Evolutionary conservation across 2,329 filamentous ascomycete genomes (phyloP).

Genomic region (Stagonosporopsis cucurbitacearum): DNA sequence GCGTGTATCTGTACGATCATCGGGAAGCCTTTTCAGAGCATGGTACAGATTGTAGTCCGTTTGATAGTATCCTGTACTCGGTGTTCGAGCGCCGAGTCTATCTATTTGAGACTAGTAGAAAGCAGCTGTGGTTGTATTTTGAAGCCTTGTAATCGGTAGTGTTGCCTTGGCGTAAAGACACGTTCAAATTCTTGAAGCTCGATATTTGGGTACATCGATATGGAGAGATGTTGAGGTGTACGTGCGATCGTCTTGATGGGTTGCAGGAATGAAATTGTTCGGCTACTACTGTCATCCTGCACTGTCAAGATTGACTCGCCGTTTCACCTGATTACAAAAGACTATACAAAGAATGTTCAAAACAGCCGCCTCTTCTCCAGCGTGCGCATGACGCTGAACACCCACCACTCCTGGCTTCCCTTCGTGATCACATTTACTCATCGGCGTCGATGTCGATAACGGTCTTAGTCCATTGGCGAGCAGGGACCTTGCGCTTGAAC

Average conservation of each 20-base stretch:
- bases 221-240: neutral
- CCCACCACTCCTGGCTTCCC: neutral
- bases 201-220: no score
- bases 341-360: constrained; percentile 1
- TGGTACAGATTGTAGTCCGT: no score
- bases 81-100: no score
- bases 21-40: no score
- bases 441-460: constrained; percentile 66
- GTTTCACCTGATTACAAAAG: neutral
- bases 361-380: neutral
- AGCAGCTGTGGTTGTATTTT: no score
- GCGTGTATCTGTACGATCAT: no score
- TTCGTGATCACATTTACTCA: constrained; percentile 56
- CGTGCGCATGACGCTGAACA: neutral
- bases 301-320: neutral
- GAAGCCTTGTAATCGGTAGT: no score
- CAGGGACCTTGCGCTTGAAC: constrained; percentile 56
- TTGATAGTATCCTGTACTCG: no score
- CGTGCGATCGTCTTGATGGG: neutral
- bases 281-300: neutral
- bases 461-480: constrained; percentile 64
- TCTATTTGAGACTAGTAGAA: no score
- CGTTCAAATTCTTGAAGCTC: no score
- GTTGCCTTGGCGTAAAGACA: no score
- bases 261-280: neutral